phyloP scores from a whole-genome alignment of 176 grass and related monocot genomes.

The Oryza glaberrima region DNA sequence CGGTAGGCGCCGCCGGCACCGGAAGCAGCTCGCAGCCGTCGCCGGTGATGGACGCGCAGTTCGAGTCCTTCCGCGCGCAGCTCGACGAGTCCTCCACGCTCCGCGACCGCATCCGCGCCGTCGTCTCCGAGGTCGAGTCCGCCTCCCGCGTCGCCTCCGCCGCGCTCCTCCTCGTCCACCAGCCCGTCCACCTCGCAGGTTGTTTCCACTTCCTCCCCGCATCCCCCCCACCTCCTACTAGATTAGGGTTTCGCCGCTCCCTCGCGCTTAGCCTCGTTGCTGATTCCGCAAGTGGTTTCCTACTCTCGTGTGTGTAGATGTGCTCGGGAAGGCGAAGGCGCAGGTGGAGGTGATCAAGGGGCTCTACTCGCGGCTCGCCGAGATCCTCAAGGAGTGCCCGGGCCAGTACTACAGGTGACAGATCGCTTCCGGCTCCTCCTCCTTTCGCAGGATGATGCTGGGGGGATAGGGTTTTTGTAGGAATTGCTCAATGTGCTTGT shows the following conservation, averaged over 20 bases:
- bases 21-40: conserved; percentile 23
- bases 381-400: conserved; percentile 82
- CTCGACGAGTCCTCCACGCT: conserved; percentile 76
- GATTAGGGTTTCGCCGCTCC: background rate
- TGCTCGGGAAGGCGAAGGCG: conserved; percentile 76
- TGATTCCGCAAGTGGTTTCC: background rate
- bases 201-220: conserved; percentile 16
- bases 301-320: conserved; percentile 48
- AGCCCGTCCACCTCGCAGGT: conserved; percentile 72
- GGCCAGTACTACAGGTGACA: conserved; percentile 81
- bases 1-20: background rate
- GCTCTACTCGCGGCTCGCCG: conserved; percentile 57
- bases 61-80: conserved; percentile 77
- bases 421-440: background rate
- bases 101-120: conserved; percentile 67
- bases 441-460: conserved; percentile 17
- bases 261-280: background rate
- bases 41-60: conserved; percentile 79
- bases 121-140: conserved; percentile 80
- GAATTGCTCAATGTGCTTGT: conserved; percentile 27
- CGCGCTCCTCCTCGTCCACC: conserved; percentile 85
- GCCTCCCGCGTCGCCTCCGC: conserved; percentile 68
- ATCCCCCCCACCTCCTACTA: background rate
- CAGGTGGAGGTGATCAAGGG: conserved; percentile 83
- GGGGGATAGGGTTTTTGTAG: background rate